Evolutionary conservation across 2,329 filamentous ascomycete genomes (phyloP).

Genomic region (Teratosphaeria gauchensis): DNA sequence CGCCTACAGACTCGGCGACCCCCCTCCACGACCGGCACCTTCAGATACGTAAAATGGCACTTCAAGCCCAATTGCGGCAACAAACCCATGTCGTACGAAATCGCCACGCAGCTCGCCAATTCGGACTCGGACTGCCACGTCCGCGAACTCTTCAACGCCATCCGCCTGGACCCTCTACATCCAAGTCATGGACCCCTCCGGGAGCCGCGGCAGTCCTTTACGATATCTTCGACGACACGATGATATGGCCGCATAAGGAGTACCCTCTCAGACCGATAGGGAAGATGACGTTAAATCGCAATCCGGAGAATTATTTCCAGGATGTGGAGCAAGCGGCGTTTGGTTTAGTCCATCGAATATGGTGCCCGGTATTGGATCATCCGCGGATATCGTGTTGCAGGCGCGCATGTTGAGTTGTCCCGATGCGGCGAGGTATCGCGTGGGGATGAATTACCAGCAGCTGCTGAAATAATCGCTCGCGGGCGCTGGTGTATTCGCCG

Average conservation of each 20-base stretch:
- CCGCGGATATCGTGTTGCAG: conserved; percentile 53
- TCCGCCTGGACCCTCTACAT: conserved; percentile 45
- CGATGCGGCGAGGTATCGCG: not conserved
- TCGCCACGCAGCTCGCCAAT: conserved; percentile 26
- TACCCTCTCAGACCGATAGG: conserved; percentile 30
- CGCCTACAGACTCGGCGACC: conserved; percentile 29
- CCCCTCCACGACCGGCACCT: conserved; percentile 37
- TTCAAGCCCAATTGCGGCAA: conserved; percentile 40
- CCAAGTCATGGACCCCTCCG: conserved; percentile 45
- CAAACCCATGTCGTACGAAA: conserved; percentile 32
- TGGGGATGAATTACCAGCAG: conserved; percentile 43
- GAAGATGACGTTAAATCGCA: conserved; percentile 42
- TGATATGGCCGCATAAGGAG: conserved; percentile 44
- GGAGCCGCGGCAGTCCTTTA: conserved; percentile 38
- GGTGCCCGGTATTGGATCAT: conserved; percentile 54
- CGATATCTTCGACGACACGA: conserved; percentile 49
- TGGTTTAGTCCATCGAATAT: conserved; percentile 54
- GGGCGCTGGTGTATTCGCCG: conserved; percentile 9
- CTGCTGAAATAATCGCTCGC: conserved; percentile 13
- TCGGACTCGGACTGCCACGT: conserved; percentile 29
- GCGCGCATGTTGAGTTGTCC: conserved; percentile 46
- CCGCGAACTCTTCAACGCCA: conserved; percentile 35
- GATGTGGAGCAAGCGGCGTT: conserved; percentile 62
- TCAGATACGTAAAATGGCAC: conserved; percentile 43
- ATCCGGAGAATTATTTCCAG: conserved; percentile 53